Evolutionary conservation across 1,284 basidiomycete species (phyloP).

Genomic region (Cutaneotrichosporon mucoides): DNA sequence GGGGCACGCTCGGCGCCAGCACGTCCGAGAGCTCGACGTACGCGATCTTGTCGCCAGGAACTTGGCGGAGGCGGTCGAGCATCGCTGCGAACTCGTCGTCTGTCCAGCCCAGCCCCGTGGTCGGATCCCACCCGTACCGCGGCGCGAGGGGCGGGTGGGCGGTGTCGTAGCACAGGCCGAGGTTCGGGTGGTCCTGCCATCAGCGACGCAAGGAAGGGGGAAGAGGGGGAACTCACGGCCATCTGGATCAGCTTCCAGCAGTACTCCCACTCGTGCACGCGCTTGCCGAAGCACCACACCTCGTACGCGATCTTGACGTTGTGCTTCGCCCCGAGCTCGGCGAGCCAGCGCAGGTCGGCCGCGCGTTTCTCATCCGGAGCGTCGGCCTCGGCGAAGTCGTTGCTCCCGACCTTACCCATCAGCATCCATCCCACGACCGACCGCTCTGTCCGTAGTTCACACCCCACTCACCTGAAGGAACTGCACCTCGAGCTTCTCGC

Average conservation of each 20-base stretch:
- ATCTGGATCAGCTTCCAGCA: constrained; percentile 19
- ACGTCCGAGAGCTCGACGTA: constrained; percentile 16
- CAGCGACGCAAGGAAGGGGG: not conserved
- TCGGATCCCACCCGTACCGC: constrained; percentile 15
- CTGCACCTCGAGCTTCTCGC: constrained; percentile 6
- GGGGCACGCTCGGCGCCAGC: not conserved
- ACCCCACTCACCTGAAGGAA: constrained; percentile 3
- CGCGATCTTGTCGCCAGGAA: constrained; percentile 17
- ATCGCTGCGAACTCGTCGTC: constrained; percentile 1
- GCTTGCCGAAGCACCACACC: constrained; percentile 22
- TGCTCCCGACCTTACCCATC: constrained; percentile 13
- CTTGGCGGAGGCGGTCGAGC: not conserved
- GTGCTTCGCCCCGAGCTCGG: constrained; percentile 12
- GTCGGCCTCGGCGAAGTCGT: constrained; percentile 19
- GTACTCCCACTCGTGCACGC: constrained; percentile 16
- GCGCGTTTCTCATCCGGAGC: constrained; percentile 10
- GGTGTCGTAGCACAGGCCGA: constrained; percentile 21
- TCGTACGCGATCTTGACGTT: constrained; percentile 26
- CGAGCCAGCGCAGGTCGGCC: constrained; percentile 20
- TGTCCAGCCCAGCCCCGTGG: constrained; percentile 8
- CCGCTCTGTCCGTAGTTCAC: too few relatives aligned
- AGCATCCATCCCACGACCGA: too few relatives aligned
- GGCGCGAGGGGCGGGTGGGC: constrained; percentile 16
- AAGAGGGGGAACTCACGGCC: not conserved
- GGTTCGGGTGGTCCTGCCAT: constrained; percentile 15